phyloP scores from a whole-genome alignment of 2,329 filamentous ascomycete genomes.

The Exserohilum turcica region DNA sequence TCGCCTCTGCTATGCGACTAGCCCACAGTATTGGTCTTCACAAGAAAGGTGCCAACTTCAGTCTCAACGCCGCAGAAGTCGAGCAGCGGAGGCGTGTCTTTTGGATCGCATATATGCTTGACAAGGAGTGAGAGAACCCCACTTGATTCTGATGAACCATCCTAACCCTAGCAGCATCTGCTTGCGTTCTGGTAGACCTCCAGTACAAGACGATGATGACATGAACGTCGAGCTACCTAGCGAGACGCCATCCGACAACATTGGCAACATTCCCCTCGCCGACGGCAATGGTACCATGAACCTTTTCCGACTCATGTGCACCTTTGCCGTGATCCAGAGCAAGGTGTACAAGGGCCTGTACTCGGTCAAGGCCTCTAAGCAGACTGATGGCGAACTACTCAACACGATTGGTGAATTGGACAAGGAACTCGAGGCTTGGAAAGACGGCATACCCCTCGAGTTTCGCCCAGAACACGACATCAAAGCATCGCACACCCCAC shows the following conservation, averaged over 20 bases:
- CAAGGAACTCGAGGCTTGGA: conserved; percentile 84
- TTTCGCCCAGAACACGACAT: conserved; percentile 98
- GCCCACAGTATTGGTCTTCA: conserved; percentile 95
- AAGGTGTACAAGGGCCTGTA: conserved; percentile 93
- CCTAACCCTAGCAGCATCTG: conserved; percentile 58
- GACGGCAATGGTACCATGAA: conserved; percentile 94
- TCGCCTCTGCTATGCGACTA: conserved; percentile 86
- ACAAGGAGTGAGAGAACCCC: conserved; percentile 63
- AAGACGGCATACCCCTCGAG: conserved; percentile 91
- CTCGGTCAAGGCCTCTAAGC: conserved; percentile 87
- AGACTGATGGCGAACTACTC: conserved; percentile 88
- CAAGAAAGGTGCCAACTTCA: conserved; percentile 90
- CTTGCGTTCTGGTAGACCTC: conserved; percentile 72
- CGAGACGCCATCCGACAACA: conserved; percentile 86
- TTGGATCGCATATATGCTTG: conserved; percentile 76
- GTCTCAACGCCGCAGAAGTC: conserved; percentile 89
- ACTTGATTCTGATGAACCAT: not conserved
- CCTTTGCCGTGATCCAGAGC: conserved; percentile 88
- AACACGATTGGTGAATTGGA: conserved; percentile 97
- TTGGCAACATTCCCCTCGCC: conserved; percentile 89
- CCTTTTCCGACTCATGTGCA: conserved; percentile 89
- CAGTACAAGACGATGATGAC: conserved; percentile 75
- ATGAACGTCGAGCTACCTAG: conserved; percentile 97
- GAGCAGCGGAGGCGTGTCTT: conserved; percentile 84
- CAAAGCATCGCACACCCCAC: conserved; percentile 84